These are phyloP conservation scores for Cystobasidium onofrii DNA, from an alignment of 768 basidiomycete species.

Conservation along the genomic window DNA sequence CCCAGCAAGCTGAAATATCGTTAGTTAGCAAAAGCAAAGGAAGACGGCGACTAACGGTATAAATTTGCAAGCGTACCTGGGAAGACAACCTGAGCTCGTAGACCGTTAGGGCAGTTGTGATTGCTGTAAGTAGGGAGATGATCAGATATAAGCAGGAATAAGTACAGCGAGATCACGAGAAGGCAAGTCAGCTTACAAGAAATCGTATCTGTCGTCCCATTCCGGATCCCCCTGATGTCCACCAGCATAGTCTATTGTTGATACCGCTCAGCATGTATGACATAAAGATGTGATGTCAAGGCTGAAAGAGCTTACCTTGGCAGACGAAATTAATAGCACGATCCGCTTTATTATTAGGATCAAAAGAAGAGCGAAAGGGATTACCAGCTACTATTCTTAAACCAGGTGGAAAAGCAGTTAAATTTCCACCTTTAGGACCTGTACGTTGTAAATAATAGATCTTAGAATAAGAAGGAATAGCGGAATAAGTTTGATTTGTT, in stretches of 20 bases:
- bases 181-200: conserved; percentile 39
- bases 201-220: conserved; percentile 45
- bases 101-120: conserved; percentile 46
- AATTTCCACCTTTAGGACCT: conserved; percentile 43
- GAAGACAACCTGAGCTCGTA: conserved; percentile 48
- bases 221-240: conserved; percentile 36
- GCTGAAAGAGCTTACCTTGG: conserved; percentile 44
- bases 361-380: conserved; percentile 45
- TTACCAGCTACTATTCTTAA: conserved; percentile 47
- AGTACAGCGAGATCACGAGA: too few relatives aligned
- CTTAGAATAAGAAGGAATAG: conserved; percentile 41
- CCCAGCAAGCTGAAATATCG: conserved; percentile 46
- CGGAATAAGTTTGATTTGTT: conserved; percentile 40
- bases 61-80: conserved; percentile 31
- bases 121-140: conserved; percentile 23
- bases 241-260: background rate
- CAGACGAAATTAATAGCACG: conserved; percentile 46
- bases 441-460: conserved; percentile 45
- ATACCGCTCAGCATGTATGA: too few relatives aligned
- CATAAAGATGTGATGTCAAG: too few relatives aligned
- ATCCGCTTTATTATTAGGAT: conserved; percentile 40
- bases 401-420: conserved; percentile 46
- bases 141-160: too few relatives aligned
- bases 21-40: too few relatives aligned
- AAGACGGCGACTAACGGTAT: background rate